These are phyloP conservation scores for Neurospora sp. DNA, from an alignment of 2,329 filamentous ascomycete species.

Conservation along the genomic window DNA sequence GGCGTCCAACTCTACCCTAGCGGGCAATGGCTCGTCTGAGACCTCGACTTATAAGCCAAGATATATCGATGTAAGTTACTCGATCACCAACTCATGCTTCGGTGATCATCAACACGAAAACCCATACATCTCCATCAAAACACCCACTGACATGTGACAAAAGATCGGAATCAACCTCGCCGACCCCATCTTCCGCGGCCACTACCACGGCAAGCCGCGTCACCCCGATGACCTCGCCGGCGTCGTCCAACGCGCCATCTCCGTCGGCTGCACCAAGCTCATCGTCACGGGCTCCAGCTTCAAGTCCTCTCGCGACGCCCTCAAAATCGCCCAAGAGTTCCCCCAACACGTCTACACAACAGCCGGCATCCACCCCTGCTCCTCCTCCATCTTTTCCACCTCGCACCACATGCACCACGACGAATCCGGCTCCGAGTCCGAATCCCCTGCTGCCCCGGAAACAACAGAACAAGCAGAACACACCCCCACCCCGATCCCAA, in stretches of 20 bases:
- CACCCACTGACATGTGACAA: slow-evolving; percentile 1
- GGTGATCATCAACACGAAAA: background rate
- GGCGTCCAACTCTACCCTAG: slow-evolving; percentile 4
- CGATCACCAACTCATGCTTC: too few relatives aligned
- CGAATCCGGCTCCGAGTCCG: slow-evolving; percentile 30
- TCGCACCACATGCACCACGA: slow-evolving; percentile 34
- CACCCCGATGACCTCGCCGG: slow-evolving; percentile 66
- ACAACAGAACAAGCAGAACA: too few relatives aligned
- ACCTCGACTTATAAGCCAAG: slow-evolving; percentile 33
- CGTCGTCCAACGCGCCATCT: slow-evolving; percentile 67
- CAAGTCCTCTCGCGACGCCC: slow-evolving; percentile 55
- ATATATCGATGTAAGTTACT: slow-evolving; percentile 50
- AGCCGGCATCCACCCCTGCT: slow-evolving; percentile 89
- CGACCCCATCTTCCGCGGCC: slow-evolving; percentile 79
- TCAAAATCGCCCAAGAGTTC: slow-evolving; percentile 13
- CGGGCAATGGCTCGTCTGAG: background rate
- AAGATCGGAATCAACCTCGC: slow-evolving; percentile 92
- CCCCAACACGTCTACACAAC: slow-evolving; percentile 66
- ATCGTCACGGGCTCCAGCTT: slow-evolving; percentile 91
- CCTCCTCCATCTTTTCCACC: slow-evolving; percentile 65
- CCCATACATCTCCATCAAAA: background rate
- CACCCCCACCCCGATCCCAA: slow-evolving; percentile 32
- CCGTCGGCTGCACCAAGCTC: slow-evolving; percentile 77
- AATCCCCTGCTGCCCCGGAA: slow-evolving; percentile 4
- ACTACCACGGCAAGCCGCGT: slow-evolving; percentile 68